Conservation (phyloP, 129 eudicot genomes). For the Ambrosia artemisiifolia region DNA sequence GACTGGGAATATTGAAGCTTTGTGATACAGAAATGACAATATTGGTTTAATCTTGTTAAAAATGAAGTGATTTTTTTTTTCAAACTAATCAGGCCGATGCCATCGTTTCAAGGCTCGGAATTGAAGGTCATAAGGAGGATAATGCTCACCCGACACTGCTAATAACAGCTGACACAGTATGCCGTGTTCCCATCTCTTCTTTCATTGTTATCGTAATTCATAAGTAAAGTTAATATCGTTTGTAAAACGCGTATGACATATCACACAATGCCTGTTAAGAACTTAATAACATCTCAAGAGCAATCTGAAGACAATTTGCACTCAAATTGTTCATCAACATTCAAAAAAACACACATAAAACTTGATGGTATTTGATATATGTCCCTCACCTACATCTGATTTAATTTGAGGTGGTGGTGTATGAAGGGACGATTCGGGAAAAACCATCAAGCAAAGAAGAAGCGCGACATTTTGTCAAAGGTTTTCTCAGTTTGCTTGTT, state of each 20-base stretch:
- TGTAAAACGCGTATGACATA: not conserved
- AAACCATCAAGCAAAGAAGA: conserved; percentile 91
- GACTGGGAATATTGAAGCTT: not conserved
- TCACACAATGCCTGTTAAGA: conserved; percentile 2
- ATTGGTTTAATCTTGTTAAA: not conserved
- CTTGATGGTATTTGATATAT: not conserved
- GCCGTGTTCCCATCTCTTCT: conserved; percentile 22
- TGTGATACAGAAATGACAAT: not conserved
- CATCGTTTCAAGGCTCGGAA: conserved; percentile 59
- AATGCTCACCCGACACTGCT: conserved; percentile 59
- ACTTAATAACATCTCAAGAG: not conserved
- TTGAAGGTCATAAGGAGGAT: conserved; percentile 45
- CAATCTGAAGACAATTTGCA: not conserved
- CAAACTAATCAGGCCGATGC: conserved; percentile 75
- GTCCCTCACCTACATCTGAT: conserved; percentile 47
- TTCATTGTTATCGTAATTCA: not conserved
- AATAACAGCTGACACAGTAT: conserved; percentile 95
- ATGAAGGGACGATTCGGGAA: conserved; percentile 83
- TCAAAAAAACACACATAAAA: conserved; percentile 7
- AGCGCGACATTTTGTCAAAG: conserved; percentile 85
- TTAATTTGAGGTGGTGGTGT: conserved; percentile 89
- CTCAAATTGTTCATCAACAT: not conserved
- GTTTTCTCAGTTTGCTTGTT: conserved; percentile 31
- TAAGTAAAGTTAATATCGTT: not conserved
- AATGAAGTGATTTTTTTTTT: not conserved